Evolutionary conservation across 371 early-diverging fungal genomes (phyloP).

Genomic region (Dinochytrium kinnereticum): DNA sequence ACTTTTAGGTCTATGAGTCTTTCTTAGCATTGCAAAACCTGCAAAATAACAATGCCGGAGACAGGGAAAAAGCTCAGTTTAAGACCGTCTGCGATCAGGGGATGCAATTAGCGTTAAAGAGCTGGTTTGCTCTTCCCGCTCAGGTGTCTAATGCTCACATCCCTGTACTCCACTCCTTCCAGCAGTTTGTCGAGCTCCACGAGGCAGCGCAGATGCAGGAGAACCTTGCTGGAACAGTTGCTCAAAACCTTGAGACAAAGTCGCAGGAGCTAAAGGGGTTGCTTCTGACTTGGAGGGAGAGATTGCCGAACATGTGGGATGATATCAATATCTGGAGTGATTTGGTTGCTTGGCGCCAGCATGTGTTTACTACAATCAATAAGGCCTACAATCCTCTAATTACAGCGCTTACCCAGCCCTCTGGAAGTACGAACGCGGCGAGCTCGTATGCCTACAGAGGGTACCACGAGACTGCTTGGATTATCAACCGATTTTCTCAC

Average conservation of each 20-base stretch:
- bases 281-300: slow-evolving; percentile 95
- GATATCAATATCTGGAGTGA: slow-evolving; percentile 98
- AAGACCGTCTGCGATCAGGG: slow-evolving; percentile 85
- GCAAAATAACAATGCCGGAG: slow-evolving; percentile 57
- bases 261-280: slow-evolving; percentile 89
- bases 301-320: slow-evolving; percentile 96
- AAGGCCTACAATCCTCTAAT: slow-evolving; percentile 90
- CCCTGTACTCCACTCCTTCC: slow-evolving; percentile 87
- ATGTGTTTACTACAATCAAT: slow-evolving; percentile 95
- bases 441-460: slow-evolving; percentile 95
- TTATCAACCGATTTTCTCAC: slow-evolving; percentile 99
- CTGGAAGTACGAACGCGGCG: slow-evolving; percentile 54
- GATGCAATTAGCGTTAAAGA: slow-evolving; percentile 78
- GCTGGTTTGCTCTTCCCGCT: slow-evolving; percentile 87
- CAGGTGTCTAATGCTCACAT: slow-evolving; percentile 86
- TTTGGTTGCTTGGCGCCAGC: slow-evolving; percentile 97
- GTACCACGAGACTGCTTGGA: slow-evolving; percentile 99
- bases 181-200: slow-evolving; percentile 92
- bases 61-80: slow-evolving; percentile 71
- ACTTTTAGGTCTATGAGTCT: slow-evolving; percentile 72
- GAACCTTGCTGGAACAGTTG: slow-evolving; percentile 76
- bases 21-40: slow-evolving; percentile 77
- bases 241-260: slow-evolving; percentile 79
- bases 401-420: slow-evolving; percentile 60
- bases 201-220: slow-evolving; percentile 90